Base-by-base conservation (phyloP, 2,329 filamentous ascomycete genomes). In the Colletotrichum graminicola region DNA sequence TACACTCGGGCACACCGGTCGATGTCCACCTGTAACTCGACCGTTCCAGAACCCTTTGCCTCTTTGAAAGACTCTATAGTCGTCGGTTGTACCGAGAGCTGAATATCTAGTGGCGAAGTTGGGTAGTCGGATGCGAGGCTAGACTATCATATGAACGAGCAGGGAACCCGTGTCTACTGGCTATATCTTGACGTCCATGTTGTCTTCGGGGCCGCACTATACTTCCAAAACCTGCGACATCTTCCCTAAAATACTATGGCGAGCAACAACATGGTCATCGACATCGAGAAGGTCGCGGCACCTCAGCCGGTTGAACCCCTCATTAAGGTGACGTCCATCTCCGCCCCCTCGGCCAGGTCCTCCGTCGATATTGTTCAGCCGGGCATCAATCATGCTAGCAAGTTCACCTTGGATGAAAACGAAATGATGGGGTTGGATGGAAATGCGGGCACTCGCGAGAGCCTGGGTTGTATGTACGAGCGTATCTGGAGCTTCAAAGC, bases 261-360 rank as follows among this genome's bases (percentile, higher is more conserved):
- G 2, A 26, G 7, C 5, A 32, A 32, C 26, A 52, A 26, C 14
- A 18, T 52, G 49, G 26, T 10, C 49, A 52, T 52, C 26, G 49
- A 32, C 49, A 52, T 52, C 8, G 49, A 52, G 26, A 52, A 52
- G 26, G 49, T 52, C 14, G 49, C 49, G 49, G 26, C 26, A 32
- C 49, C 49, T 52, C 49, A 52, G 26, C 26, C 49, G 26, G 26
- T 2, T 0, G 49, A 52, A 7, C 26, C 49, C 26, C 16, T 29
- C 7, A 7, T 52, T 3, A 52, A 52, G 49, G 49, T 52, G 14
- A 32, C 6, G 14, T 52, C 49, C 49, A 3, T 52, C 49, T 23
- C 75, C 18, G 67, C 72, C 14, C 74, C 73, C 41, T 75, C 70
- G 12, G 67, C 71, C n/a, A 75, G 36, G 45, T 65, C 54, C 5